A percentile compares a stretch with the other conserved stretches of the same genome.
These are phyloP conservation scores for Trametes pubescens DNA, from an alignment of 1,284 basidiomycete genomes.

Conservation along the genomic window DNA sequence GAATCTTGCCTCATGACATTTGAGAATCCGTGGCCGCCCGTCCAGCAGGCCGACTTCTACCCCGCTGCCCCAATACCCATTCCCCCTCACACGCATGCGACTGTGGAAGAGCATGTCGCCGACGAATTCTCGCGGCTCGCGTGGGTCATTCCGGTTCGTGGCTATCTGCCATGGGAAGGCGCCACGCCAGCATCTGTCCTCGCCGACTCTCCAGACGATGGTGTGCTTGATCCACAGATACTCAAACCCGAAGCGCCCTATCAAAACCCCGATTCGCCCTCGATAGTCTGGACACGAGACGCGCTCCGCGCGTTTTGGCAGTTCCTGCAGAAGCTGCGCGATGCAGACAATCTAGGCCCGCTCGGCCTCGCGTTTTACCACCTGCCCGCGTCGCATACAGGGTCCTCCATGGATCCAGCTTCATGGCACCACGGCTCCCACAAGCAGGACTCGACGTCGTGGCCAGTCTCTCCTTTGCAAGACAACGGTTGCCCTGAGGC, in stretches of 20 bases:
- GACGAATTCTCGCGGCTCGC: conserved; percentile 53
- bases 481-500: not conserved
- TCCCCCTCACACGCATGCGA: conserved; percentile 49
- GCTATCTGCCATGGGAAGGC: conserved; percentile 57
- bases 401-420: conserved; percentile 30
- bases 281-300: conserved; percentile 59
- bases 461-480: not conserved
- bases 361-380: conserved; percentile 63
- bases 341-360: conserved; percentile 51
- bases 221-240: not conserved
- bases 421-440: conserved; percentile 22
- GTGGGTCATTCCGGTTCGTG: conserved; percentile 73
- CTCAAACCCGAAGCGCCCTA: conserved; percentile 1
- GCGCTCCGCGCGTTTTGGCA: conserved; percentile 60
- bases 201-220: not conserved
- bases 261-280: not conserved
- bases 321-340: conserved; percentile 55
- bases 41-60: conserved; percentile 6
- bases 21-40: not conserved
- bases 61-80: conserved; percentile 48
- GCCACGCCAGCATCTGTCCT: conserved; percentile 55
- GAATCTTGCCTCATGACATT: conserved; percentile 7
- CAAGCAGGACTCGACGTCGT: conserved; percentile 21
- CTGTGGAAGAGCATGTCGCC: conserved; percentile 37
- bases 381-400: conserved; percentile 33